Conservation (phyloP, 202 grass and related monocot genomes). For the Schoenoplectus tabernaemontani region DNA sequence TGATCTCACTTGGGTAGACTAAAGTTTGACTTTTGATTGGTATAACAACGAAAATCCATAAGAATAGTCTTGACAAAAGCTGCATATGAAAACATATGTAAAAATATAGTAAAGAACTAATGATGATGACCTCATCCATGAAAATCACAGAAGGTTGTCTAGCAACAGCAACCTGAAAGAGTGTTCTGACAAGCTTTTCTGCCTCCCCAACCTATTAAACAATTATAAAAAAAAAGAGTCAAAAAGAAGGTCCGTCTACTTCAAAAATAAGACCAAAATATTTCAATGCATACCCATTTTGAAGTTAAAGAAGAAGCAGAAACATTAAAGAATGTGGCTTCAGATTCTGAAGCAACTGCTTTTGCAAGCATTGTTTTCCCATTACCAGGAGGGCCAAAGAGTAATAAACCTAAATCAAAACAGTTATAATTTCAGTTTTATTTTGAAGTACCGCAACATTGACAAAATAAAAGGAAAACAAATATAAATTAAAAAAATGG, state of each 20-base stretch:
- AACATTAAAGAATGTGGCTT: constrained; percentile 97
- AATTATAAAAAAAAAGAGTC: not conserved
- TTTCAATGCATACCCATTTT: constrained; percentile 63
- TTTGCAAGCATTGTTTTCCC: constrained; percentile 99
- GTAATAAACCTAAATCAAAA: constrained; percentile 54
- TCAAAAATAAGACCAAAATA: not conserved
- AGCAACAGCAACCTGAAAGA: constrained; percentile 81
- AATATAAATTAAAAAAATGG: constrained; percentile 4
- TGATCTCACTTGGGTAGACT: not conserved
- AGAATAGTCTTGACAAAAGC: not conserved
- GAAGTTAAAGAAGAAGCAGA: constrained; percentile 92
- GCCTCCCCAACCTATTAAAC: constrained; percentile 80
- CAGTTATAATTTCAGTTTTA: not conserved
- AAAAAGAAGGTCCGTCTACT: not conserved
- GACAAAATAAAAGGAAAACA: constrained; percentile 11
- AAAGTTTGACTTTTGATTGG: not conserved
- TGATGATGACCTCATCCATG: constrained; percentile 77
- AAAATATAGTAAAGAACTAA: not conserved
- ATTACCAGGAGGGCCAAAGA: constrained; percentile 94
- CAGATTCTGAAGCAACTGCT: constrained; percentile 99
- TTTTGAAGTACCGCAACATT: not conserved
- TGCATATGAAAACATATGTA: constrained; percentile 16
- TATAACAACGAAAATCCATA: not conserved
- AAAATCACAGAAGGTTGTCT: constrained; percentile 95
- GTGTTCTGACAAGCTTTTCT: constrained; percentile 91